Base-by-base conservation (phyloP, 441 rosid genomes). In the Kokia cookei region DNA sequence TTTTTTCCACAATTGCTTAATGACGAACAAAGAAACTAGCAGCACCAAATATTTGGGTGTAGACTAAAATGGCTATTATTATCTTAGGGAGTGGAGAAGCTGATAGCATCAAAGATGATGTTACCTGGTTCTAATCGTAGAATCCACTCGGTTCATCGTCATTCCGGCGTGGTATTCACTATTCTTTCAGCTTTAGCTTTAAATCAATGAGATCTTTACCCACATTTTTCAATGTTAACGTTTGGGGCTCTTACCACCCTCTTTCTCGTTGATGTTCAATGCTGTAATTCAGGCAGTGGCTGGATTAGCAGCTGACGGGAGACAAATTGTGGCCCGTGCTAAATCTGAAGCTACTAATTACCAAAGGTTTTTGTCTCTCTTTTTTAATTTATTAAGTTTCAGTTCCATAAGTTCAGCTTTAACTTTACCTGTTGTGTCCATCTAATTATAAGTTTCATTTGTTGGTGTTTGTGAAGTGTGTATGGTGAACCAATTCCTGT, bases 61-160 rank as follows among this genome's bases (percentile, higher is more conserved):
- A 19, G 24, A 27, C 43, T 47, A 5, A 27, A 26, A n/a, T 48
- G 43, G 2, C 19, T 47, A 0, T 51, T 50, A 10, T 27, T 66
- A 35, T 63, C 82, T 65, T 82, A 96, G 99, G 99, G 97, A 45
- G 99, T 96, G 84, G 99, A 96, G 94, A 96, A 96, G 83, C 91
- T 96, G 35, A 93, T 96, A 59, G 91, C 98, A 0, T 96, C 98
- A 15, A 96, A 93, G 86, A 96, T 96, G 99, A 92, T 96, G 99
- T 72, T 96, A 66, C 94, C 97, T 0, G 99, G 99, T 78, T 93
- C 97, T 22, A 93, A 96, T 76, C 61, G 99, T 79, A 87, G 98
- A 81, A 93, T 96, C 77, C 99, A 96, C 79, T 84, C 98, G 1
- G 98, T 92, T 75, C 97, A 93, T 79, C 93, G 94, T 63, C 99